A percentile compares a stretch with the other conserved stretches of the same genome.
phyloP scores from a whole-genome alignment of 2,329 filamentous ascomycete genomes.

The Escovopsis sp. region DNA sequence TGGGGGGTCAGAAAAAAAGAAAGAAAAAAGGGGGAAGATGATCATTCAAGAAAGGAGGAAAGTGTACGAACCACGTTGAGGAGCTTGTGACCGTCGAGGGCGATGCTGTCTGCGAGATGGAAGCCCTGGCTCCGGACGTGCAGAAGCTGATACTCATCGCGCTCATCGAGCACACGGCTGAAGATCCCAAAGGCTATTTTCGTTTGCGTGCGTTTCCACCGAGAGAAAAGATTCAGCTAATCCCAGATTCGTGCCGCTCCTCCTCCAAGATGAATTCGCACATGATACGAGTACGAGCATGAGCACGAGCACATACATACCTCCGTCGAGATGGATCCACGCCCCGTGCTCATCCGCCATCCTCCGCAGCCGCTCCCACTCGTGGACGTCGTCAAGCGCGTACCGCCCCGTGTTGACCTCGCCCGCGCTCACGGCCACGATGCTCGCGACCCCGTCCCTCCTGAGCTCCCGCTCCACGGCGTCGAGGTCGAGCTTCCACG shows the following conservation, averaged over 20 bases:
- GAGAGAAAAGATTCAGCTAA: not conserved
- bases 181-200: slow-evolving; percentile 67
- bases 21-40: too few species aligned
- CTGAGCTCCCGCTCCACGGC: slow-evolving; percentile 46
- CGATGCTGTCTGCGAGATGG: slow-evolving; percentile 75
- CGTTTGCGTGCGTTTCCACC: slow-evolving; percentile 2
- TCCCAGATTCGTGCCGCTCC: not conserved
- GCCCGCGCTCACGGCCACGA: slow-evolving; percentile 68
- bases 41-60: not conserved
- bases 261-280: too few species aligned
- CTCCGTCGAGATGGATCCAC: slow-evolving; percentile 83
- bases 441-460: slow-evolving; percentile 42
- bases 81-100: slow-evolving; percentile 79
- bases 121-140: slow-evolving; percentile 44
- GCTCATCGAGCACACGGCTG: slow-evolving; percentile 43
- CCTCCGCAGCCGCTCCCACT: slow-evolving; percentile 48
- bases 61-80: slow-evolving; percentile 57
- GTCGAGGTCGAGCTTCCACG: slow-evolving; percentile 56
- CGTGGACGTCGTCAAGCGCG: slow-evolving; percentile 40
- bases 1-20: too few species aligned
- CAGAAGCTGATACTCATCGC: slow-evolving; percentile 38
- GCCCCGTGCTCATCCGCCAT: slow-evolving; percentile 60
- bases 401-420: slow-evolving; percentile 87
- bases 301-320: slow-evolving; percentile 21
- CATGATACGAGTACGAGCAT: too few species aligned